phyloP scores from a whole-genome alignment of 352 stramenopile species.

The Pythium scleroteichum region DNA sequence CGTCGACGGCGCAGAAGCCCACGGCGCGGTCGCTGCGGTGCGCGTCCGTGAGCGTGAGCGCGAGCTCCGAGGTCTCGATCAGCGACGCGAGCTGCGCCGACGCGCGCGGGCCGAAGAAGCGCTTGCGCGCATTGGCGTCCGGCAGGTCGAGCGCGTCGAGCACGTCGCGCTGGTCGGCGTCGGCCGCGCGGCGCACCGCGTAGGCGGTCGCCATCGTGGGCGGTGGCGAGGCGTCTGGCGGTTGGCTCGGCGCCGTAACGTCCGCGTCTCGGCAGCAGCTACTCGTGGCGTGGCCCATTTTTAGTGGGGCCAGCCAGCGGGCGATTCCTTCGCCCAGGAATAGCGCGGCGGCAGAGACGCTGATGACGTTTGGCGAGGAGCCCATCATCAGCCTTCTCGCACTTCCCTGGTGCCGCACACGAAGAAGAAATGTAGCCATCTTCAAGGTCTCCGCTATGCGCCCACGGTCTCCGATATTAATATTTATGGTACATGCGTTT shows the following conservation, averaged over 20 bases:
- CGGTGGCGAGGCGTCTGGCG: background rate
- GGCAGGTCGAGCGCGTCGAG: conserved; percentile 57
- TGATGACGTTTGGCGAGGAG: background rate
- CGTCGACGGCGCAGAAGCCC: conserved; percentile 68
- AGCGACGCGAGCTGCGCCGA: conserved; percentile 43
- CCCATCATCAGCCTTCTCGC: no score
- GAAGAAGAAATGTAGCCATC: background rate
- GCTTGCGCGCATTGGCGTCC: conserved; percentile 53
- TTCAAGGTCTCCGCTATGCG: background rate
- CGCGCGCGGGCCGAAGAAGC: conserved; percentile 54
- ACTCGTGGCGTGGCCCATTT: no score
- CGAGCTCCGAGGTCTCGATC: conserved; percentile 75
- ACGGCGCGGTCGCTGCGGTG: conserved; percentile 50
- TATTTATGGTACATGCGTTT: background rate
- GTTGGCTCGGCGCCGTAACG: background rate
- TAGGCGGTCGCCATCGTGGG: conserved; percentile 24
- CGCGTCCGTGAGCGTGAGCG: conserved; percentile 61
- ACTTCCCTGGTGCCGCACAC: background rate
- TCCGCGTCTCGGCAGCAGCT: no score
- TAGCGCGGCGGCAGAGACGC: background rate
- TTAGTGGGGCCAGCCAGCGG: no score
- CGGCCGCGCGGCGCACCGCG: conserved; percentile 54
- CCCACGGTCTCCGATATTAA: conserved; percentile 5
- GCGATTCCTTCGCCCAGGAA: no score
- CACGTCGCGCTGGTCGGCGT: conserved; percentile 61